These are phyloP conservation scores for Lentinula aciculospora DNA, from an alignment of 768 basidiomycete species.

Conservation along the genomic window DNA sequence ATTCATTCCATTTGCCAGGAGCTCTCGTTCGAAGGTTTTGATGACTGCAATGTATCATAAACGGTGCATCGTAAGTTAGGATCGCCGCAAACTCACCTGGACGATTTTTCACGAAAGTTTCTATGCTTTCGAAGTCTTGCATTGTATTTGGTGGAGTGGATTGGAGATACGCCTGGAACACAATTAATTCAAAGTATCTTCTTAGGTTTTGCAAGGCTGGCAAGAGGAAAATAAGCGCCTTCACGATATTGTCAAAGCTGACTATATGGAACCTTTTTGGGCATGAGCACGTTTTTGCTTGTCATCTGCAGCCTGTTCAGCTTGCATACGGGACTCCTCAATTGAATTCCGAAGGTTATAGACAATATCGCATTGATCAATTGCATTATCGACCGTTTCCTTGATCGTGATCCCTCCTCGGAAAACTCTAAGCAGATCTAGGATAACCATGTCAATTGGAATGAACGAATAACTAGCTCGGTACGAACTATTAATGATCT, in stretches of 20 bases:
- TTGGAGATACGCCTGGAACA: constrained; percentile 88
- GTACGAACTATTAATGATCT: constrained; percentile 80
- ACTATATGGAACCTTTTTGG: constrained; percentile 54
- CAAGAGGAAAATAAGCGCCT: background rate
- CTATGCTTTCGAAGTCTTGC: constrained; percentile 69
- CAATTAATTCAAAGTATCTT: constrained; percentile 79
- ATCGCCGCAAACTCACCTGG: constrained; percentile 53
- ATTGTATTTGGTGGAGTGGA: constrained; percentile 78
- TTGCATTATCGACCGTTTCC: constrained; percentile 76
- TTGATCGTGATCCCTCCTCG: constrained; percentile 86
- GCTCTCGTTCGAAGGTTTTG: constrained; percentile 91
- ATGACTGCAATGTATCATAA: constrained; percentile 73
- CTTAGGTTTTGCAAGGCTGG: constrained; percentile 75
- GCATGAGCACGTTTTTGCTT: constrained; percentile 59
- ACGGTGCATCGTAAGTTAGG: background rate
- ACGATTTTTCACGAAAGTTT: constrained; percentile 74
- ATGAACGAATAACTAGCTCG: background rate
- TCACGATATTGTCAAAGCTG: constrained; percentile 1
- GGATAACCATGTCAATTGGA: constrained; percentile 7
- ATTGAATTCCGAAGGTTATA: constrained; percentile 87
- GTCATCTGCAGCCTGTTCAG: constrained; percentile 74
- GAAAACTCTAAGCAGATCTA: constrained; percentile 81
- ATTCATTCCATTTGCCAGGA: constrained; percentile 70
- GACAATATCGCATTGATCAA: constrained; percentile 80
- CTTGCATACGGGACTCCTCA: constrained; percentile 71